Conservation (phyloP, 1,139 yeast species). For the Pichia sp. region DNA sequence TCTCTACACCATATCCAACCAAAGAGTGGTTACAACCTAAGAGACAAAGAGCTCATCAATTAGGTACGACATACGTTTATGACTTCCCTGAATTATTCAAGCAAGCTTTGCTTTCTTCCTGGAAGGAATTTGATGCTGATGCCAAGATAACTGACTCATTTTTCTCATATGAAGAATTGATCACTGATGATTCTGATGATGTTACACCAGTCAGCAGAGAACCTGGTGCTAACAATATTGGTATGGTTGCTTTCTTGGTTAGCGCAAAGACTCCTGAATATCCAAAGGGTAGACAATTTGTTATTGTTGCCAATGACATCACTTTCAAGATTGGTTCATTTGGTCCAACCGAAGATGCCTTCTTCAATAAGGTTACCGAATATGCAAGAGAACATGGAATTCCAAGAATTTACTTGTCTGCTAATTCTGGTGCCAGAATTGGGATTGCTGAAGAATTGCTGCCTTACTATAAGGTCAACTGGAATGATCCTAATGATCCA, state of each 20-base stretch:
- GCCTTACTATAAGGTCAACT: constrained; percentile 84
- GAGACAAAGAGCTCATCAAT: constrained; percentile 95
- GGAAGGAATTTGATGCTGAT: constrained; percentile 63
- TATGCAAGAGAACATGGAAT: constrained; percentile 85
- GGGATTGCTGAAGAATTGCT: constrained; percentile 96
- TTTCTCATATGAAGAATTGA: constrained; percentile 75
- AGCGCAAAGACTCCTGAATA: constrained; percentile 94
- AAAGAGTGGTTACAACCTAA: constrained; percentile 98
- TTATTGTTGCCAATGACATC: constrained; percentile 92
- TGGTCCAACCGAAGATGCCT: constrained; percentile 94
- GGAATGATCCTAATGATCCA: constrained; percentile 77
- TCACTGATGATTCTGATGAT: constrained; percentile 71
- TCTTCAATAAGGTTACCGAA: constrained; percentile 89
- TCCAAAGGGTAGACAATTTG: constrained; percentile 91
- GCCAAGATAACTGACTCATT: constrained; percentile 70
- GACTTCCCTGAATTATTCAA: constrained; percentile 99
- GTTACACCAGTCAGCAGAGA: constrained; percentile 89
- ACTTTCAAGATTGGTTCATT: constrained; percentile 97
- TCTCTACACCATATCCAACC: constrained; percentile 93
- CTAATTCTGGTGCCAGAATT: constrained; percentile 98
- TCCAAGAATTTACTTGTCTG: constrained; percentile 92
- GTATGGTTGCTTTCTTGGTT: constrained; percentile 96
- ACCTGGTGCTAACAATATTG: constrained; percentile 91
- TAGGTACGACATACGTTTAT: constrained; percentile 97
- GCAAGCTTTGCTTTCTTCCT: constrained; percentile 79